A percentile compares a stretch with the other conserved stretches of the same genome.
Evolutionary conservation across 1,284 basidiomycete species (phyloP).

Genomic region (Pisolithus thermaeus): DNA sequence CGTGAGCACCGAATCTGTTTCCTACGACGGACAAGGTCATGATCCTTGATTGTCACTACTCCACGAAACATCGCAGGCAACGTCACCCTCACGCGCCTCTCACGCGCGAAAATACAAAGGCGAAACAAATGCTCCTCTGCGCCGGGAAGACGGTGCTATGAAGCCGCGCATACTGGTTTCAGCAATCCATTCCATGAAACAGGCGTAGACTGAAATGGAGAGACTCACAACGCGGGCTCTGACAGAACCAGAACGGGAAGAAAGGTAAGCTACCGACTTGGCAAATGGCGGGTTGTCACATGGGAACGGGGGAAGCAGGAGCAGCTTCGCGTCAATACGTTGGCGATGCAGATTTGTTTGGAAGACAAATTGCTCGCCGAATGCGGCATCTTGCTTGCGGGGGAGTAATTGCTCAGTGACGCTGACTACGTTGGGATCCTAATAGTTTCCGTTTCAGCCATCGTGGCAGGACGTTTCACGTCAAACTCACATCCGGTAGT

Average conservation of each 20-base stretch:
- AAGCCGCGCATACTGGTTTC: conserved; percentile 1
- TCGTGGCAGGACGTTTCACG: background rate
- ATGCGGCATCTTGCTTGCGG: conserved; percentile 23
- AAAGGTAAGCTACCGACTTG: conserved; percentile 30
- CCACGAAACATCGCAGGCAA: conserved; percentile 26
- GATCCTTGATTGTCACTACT: conserved; percentile 18
- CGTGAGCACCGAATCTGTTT: conserved; percentile 16
- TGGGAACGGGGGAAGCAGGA: conserved; percentile 22
- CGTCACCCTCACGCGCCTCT: conserved; percentile 23
- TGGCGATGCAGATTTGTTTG: conserved; percentile 16
- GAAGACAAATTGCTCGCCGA: conserved; percentile 28
- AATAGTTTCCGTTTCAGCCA: conserved; percentile 5
- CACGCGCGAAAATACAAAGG: conserved; percentile 24
- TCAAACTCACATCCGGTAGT: conserved; percentile 17
- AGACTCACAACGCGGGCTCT: conserved; percentile 21
- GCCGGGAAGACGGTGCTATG: conserved; percentile 20
- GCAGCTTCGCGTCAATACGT: conserved; percentile 22
- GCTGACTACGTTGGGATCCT: conserved; percentile 15
- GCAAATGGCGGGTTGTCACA: conserved; percentile 25
- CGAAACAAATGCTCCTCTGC: conserved; percentile 27
- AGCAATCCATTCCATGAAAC: conserved; percentile 2
- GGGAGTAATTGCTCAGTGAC: conserved; percentile 26
- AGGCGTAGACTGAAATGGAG: background rate
- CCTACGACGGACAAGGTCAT: conserved; percentile 8
- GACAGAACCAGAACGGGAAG: conserved; percentile 23